Evolutionary conservation across 2,329 filamentous ascomycete species (phyloP), one percentile per base, ranked within the genome.

Genomic region (Leptographium radiaticola): DNA sequence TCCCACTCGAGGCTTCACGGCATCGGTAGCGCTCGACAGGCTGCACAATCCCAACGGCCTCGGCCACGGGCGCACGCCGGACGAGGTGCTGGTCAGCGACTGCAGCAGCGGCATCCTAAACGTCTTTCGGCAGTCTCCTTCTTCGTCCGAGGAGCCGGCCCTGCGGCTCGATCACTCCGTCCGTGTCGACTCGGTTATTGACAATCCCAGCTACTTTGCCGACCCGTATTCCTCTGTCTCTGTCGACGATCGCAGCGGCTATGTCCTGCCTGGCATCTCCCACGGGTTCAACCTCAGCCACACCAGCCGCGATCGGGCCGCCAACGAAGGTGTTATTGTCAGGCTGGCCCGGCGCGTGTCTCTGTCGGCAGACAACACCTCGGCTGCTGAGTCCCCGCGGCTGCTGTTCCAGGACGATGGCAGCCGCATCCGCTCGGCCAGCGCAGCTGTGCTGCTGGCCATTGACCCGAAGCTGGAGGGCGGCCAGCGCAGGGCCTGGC

Each of bases 341-440:
- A 79, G 72, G 71, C 70, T 67, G 39, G 59, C 60, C 20, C 60
- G 53, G 9, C 33, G 20, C 25, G 1, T 15, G 33, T 10, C 34
- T 4, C 31, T 7, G 33, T 10, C 16, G 4, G 11, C 4, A 12
- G 30, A 18, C n/a, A 11, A 47, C 31, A 9, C 15, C 31, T 10
- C 11, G n/a, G 47, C 20, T 6, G 15, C n/a, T 16, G 67, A 72
- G 50, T 71, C 67, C 20, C 18, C 47, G 34, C 67, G 63, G n/a
- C 50, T 80, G 2, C 48, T 84, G 0, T 81, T 83, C 55, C 70
- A 78, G 46, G 80, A 83, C 57, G 77, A 83, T 50, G 76, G 79
- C 1, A 65, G 62, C 0, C 66, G 66, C 16, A 65, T 83, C 31
- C 67, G 77, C 12, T 71, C 68, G 7, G 71, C 71, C 0, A 81